Conservation (phyloP, 495 filamentous ascomycete species). For the Penicillium lividum region DNA sequence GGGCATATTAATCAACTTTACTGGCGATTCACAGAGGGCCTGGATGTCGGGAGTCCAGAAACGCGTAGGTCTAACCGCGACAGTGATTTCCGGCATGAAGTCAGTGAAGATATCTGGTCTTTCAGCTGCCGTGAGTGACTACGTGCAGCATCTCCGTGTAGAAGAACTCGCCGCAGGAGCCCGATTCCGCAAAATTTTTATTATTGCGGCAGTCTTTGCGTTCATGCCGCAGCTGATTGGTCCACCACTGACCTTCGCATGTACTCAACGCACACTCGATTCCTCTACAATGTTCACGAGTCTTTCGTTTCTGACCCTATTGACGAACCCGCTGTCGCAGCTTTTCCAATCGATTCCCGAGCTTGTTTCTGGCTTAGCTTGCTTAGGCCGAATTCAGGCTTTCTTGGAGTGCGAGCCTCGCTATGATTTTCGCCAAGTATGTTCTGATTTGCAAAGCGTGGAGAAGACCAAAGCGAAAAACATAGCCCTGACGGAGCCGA, state of each 20-base stretch:
- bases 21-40: constrained; percentile 15
- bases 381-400: constrained; percentile 40
- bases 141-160: neutral
- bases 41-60: constrained; percentile 28
- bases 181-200: neutral
- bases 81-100: constrained; percentile 48
- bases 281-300: neutral
- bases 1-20: constrained; percentile 19
- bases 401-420: constrained; percentile 38
- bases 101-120: constrained; percentile 12
- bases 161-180: neutral
- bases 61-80: constrained; percentile 27
- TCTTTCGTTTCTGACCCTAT: neutral
- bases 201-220: neutral
- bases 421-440: constrained; percentile 18
- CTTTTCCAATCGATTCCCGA: neutral
- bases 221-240: neutral
- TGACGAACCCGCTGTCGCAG: neutral
- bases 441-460: neutral
- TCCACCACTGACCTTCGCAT: neutral
- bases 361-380: constrained; percentile 33
- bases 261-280: neutral
- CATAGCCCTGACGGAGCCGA: neutral
- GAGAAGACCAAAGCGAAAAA: neutral
- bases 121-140: neutral